phyloP scores from a whole-genome alignment of 2,329 filamentous ascomycete genomes.

The Ascochyta koolunga region DNA sequence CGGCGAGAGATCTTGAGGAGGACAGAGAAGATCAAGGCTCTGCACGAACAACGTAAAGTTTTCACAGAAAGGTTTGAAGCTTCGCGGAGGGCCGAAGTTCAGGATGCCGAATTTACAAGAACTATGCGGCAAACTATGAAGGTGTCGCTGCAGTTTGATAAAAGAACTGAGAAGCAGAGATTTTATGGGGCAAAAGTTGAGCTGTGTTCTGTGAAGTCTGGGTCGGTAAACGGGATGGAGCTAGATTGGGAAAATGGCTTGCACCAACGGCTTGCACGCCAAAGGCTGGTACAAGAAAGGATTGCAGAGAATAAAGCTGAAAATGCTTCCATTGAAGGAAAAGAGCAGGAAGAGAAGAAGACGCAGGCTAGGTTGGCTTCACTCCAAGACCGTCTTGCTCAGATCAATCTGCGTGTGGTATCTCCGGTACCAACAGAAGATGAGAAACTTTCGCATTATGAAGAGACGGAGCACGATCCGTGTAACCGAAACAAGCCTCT shows the following conservation, averaged over 20 bases:
- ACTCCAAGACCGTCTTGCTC: not conserved
- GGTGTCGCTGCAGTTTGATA: not conserved
- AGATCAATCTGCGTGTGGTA: not conserved
- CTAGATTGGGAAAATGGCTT: not conserved
- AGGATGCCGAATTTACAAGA: not conserved
- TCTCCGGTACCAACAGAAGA: not conserved
- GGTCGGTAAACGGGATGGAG: too few relatives aligned
- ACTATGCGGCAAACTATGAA: slow-evolving; percentile 1
- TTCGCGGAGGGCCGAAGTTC: not conserved
- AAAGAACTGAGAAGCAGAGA: not conserved
- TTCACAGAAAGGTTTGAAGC: not conserved
- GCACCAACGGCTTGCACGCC: not conserved
- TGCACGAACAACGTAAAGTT: not conserved
- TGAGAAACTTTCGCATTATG: not conserved
- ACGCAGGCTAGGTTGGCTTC: not conserved
- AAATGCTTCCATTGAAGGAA: not conserved
- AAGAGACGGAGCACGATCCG: not conserved
- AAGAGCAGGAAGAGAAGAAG: not conserved
- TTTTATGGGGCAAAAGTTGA: not conserved
- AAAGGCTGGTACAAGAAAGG: not conserved
- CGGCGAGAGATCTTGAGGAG: not conserved
- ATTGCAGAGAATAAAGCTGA: not conserved
- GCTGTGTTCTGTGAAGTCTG: not conserved
- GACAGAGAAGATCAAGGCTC: not conserved
- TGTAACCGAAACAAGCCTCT: not conserved